Evolutionary conservation across 2,329 filamentous ascomycete genomes (phyloP).

Genomic region (Leptographium flavum): DNA sequence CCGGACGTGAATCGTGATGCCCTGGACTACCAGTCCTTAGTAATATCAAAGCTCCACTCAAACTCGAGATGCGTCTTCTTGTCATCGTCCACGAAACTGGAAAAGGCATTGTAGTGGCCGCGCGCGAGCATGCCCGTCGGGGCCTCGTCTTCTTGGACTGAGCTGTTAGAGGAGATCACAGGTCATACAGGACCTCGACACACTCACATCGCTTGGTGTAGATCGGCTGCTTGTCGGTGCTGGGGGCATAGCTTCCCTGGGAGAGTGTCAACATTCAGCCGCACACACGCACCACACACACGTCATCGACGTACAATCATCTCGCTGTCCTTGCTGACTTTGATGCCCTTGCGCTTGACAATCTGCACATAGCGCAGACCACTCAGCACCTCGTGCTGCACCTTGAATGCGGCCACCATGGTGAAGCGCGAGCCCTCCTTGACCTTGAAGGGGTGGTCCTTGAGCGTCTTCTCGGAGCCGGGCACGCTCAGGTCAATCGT

Average conservation of each 20-base stretch:
- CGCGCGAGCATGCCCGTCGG: conserved; percentile 82
- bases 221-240: conserved; percentile 69
- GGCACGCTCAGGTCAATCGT: conserved; percentile 72
- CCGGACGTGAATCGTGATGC: background rate
- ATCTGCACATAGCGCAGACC: conserved; percentile 93
- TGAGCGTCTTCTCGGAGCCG: conserved; percentile 62
- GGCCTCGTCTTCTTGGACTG: conserved; percentile 84
- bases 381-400: conserved; percentile 91
- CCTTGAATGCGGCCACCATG: conserved; percentile 89
- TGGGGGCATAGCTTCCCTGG: conserved; percentile 85
- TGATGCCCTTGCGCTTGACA: conserved; percentile 78
- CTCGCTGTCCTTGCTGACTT: conserved; percentile 84
- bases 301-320: conserved; percentile 69
- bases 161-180: no score
- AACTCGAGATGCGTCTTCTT: conserved; percentile 81
- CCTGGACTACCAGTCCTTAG: conserved; percentile 71
- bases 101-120: conserved; percentile 78
- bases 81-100: conserved; percentile 91
- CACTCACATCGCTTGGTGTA: conserved; percentile 86
- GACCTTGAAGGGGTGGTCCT: conserved; percentile 90
- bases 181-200: no score
- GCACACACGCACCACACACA: background rate
- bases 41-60: conserved; percentile 92
- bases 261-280: background rate
- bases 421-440: conserved; percentile 91